A percentile compares a stretch with the other conserved stretches of the same genome.
These are phyloP conservation scores for Aureobasidium leucospermi DNA, from an alignment of 2,329 filamentous ascomycete species.

Conservation along the genomic window DNA sequence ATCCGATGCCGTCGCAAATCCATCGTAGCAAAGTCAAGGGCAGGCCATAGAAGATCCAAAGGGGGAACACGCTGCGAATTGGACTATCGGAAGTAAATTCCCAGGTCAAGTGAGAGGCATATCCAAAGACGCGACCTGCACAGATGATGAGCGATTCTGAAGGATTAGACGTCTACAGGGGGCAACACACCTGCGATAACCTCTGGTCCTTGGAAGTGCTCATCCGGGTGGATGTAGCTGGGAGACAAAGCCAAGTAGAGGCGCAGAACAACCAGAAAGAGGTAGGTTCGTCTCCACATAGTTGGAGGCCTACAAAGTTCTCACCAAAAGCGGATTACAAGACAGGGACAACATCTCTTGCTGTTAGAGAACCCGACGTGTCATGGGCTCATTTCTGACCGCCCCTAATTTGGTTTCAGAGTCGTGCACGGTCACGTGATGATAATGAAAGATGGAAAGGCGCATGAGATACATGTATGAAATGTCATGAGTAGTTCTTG, in stretches of 20 bases:
- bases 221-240: conserved; percentile 96
- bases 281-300: conserved; percentile 90
- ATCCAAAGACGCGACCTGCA: conserved; percentile 83
- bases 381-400: conserved; percentile 4
- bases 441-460: not conserved
- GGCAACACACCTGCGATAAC: conserved; percentile 76
- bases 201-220: conserved; percentile 98
- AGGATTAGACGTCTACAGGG: not conserved
- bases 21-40: conserved; percentile 90
- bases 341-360: not conserved
- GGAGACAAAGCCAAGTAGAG: conserved; percentile 90
- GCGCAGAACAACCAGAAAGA: conserved; percentile 76
- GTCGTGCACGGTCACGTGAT: conserved; percentile 12
- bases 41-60: conserved; percentile 92
- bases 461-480: not conserved
- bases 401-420: conserved; percentile 8
- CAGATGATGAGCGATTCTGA: not conserved
- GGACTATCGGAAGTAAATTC: conserved; percentile 85
- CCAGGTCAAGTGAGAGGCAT: conserved; percentile 86
- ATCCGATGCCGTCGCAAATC: conserved; percentile 82
- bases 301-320: not conserved
- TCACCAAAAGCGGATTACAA: not conserved
- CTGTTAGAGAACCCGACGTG: not conserved
- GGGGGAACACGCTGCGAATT: conserved; percentile 89
- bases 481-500: not conserved